Base-by-base conservation (phyloP, 306 rosid genomes). In the Alnus glutinosa region DNA sequence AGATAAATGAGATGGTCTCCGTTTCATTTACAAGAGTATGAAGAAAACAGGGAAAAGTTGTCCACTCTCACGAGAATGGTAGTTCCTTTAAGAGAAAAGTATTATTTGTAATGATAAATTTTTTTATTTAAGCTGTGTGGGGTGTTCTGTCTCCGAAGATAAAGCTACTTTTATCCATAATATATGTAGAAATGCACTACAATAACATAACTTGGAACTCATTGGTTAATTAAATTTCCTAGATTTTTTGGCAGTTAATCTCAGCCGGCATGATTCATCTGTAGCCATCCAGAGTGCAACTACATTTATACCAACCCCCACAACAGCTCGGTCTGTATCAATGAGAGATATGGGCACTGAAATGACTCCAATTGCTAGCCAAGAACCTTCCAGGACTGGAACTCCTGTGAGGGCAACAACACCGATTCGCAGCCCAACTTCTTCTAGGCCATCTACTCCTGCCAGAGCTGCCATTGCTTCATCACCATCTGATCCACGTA, bases 341-440 rank as follows among this genome's bases (percentile, higher is more conserved):
- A 94, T 94, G 98, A 88, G 97, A 86, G 98, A 94, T 77, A 94
- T 94, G 98, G 98, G 98, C 51, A 94, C 98, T 19, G 98, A 94
- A 86, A 94, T 94, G 98, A 94, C 98, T 46, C 97, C 98, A 55
- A 91, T 94, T 73, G 97, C 97, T 63, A 94, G 98, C 83, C 98
- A 94, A 85, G 98, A 94, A 81, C 98, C 98, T 54, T 94, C 98
- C 66, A 84, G 98, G 82, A 94, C 93, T 61, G 97, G 97, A 78
- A 94, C 98, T 71, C 98, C 98, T 2, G 91, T 94, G 73, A 85
- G 97, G 83, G 97, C 98, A 66, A 91, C 97, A 78, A 91, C 98
- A 64, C 98, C 98, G 2, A 88, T 83, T 69, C 95, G 91, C 78
- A 94, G 98, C 81, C 98, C 97, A 32, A 91, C 79, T 73, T 85